A percentile compares a stretch with the other conserved stretches of the same genome.
Evolutionary conservation across 345 rosid species (phyloP).

Genomic region (Eucalyptus regnans): DNA sequence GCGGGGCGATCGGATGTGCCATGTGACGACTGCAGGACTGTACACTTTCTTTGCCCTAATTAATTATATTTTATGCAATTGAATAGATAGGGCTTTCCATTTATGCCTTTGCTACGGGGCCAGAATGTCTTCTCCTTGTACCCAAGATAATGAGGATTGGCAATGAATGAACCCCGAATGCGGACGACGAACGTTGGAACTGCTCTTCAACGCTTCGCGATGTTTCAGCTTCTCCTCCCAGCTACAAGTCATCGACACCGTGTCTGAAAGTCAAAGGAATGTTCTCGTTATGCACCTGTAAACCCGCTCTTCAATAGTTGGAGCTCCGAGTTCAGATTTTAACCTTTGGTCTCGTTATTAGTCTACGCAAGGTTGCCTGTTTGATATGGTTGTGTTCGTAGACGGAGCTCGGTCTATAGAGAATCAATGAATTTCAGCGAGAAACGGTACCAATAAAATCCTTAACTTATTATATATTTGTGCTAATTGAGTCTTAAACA

Average conservation of each 20-base stretch:
- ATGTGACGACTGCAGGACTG: not conserved
- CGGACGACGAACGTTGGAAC: not conserved
- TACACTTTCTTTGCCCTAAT: not conserved
- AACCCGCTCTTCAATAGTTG: not conserved
- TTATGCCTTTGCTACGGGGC: not conserved
- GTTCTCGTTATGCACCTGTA: not conserved
- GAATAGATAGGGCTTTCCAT: not conserved
- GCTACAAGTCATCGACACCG: not conserved
- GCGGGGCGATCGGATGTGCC: fast-evolving
- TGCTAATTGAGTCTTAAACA: too few relatives aligned
- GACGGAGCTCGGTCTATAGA: not conserved
- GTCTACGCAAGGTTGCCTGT: not conserved
- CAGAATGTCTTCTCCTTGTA: too few relatives aligned
- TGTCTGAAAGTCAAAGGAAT: not conserved
- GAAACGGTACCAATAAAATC: too few relatives aligned
- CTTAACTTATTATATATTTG: too few relatives aligned
- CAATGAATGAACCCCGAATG: not conserved
- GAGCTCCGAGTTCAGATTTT: not conserved
- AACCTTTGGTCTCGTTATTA: not conserved
- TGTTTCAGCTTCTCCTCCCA: not conserved
- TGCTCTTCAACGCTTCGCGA: not conserved
- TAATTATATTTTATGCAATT: not conserved
- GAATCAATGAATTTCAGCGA: not conserved
- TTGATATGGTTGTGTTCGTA: not conserved
- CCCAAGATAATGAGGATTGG: not conserved